Percentiles rank a stretch among this genome's conserved stretches.
Evolutionary conservation across 1,139 yeast genomes (phyloP).

Genomic region (Candida gigantensis): DNA sequence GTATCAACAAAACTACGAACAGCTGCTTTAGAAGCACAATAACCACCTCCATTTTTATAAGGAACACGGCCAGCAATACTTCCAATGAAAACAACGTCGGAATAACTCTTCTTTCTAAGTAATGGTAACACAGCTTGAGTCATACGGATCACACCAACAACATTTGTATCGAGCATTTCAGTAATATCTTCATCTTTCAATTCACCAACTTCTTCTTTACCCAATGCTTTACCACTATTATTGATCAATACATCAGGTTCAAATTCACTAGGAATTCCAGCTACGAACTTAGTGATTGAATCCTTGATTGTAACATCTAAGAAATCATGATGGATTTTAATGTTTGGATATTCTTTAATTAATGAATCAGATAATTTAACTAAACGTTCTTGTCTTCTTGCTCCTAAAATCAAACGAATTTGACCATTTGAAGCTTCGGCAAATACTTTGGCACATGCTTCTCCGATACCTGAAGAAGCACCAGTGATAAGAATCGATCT

Average conservation of each 20-base stretch:
- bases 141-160: conserved; percentile 66
- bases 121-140: conserved; percentile 68
- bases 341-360: conserved; percentile 43
- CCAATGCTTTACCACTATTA: conserved; percentile 83
- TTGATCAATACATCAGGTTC: conserved; percentile 70
- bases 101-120: conserved; percentile 54
- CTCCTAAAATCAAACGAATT: conserved; percentile 64
- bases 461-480: conserved; percentile 57
- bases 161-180: conserved; percentile 72
- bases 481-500: conserved; percentile 39
- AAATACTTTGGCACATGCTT: conserved; percentile 74
- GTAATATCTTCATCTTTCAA: conserved; percentile 55
- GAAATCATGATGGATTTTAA: conserved; percentile 48
- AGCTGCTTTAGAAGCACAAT: conserved; percentile 54
- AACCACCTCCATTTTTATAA: conserved; percentile 53
- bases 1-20: conserved; percentile 48
- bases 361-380: conserved; percentile 48
- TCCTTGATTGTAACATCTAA: conserved; percentile 63
- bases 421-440: conserved; percentile 69
- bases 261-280: conserved; percentile 52
- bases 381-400: conserved; percentile 64
- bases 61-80: conserved; percentile 55
- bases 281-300: conserved; percentile 54
- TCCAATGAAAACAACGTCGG: conserved; percentile 52
- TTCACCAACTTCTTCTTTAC: conserved; percentile 63